Percentiles rank a stretch among this genome's conserved stretches.
These are phyloP conservation scores for Parathielavia appendiculata DNA, from an alignment of 495 filamentous ascomycete genomes.

Conservation along the genomic window DNA sequence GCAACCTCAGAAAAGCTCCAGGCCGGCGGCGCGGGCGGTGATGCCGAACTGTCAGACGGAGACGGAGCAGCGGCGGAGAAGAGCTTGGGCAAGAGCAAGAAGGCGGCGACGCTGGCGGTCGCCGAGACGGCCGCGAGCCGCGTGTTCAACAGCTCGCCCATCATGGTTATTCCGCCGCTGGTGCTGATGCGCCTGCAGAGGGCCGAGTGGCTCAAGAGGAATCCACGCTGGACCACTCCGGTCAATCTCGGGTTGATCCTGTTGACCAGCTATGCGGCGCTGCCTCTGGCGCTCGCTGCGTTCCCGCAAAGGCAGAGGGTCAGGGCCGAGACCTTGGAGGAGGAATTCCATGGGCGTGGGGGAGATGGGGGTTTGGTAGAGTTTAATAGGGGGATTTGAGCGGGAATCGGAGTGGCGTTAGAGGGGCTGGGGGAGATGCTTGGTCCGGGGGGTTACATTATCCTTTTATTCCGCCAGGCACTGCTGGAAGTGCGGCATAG, in stretches of 20 bases:
- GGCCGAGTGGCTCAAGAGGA: conserved; percentile 64
- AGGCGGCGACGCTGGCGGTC: conserved; percentile 82
- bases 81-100: conserved; percentile 77
- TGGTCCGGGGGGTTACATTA: background rate
- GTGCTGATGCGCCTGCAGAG: conserved; percentile 77
- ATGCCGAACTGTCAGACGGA: background rate
- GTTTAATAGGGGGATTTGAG: conserved; percentile 85
- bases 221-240: conserved; percentile 67
- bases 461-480: background rate
- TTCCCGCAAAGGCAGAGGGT: conserved; percentile 89
- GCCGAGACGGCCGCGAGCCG: conserved; percentile 84
- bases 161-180: conserved; percentile 92
- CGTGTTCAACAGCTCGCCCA: conserved; percentile 87
- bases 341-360: conserved; percentile 74
- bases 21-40: background rate
- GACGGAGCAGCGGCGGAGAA: conserved; percentile 10
- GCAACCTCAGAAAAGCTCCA: background rate
- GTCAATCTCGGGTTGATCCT: conserved; percentile 82
- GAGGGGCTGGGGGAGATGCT: background rate
- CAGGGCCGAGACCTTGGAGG: conserved; percentile 64
- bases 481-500: background rate
- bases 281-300: conserved; percentile 80
- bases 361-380: conserved; percentile 71
- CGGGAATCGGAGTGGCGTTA: background rate
- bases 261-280: conserved; percentile 71